Percentiles rank a stretch among this genome's conserved stretches.
These are phyloP conservation scores for Hypocrella siamensis DNA, from an alignment of 2,329 filamentous ascomycete species.

Conservation along the genomic window DNA sequence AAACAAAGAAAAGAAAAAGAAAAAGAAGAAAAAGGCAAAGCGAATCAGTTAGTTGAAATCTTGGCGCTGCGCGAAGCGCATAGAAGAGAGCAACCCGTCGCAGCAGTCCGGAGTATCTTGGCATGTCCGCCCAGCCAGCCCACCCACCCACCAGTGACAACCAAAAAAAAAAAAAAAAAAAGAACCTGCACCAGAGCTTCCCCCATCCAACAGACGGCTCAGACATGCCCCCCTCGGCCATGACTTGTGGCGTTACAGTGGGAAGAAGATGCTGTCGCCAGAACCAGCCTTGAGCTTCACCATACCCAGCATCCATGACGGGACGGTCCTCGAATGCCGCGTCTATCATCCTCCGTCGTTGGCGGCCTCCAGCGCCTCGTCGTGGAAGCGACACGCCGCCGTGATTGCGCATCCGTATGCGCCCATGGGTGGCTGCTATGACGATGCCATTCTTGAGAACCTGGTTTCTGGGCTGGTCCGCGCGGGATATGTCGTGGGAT, in stretches of 20 bases:
- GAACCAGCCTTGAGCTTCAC: slow-evolving; percentile 50
- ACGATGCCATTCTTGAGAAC: slow-evolving; percentile 64
- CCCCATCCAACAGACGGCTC: background rate
- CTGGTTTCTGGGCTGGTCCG: slow-evolving; percentile 49
- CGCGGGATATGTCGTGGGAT: slow-evolving; percentile 60
- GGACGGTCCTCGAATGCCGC: slow-evolving; percentile 60
- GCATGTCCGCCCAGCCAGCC: too few species aligned
- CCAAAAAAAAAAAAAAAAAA: too few species aligned
- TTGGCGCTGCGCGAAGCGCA: too few species aligned
- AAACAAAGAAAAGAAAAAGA: too few species aligned
- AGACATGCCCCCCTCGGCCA: background rate
- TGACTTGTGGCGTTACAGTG: slow-evolving; percentile 1
- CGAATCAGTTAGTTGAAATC: too few species aligned
- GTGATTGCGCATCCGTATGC: slow-evolving; percentile 86
- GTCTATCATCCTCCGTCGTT: slow-evolving; percentile 55
- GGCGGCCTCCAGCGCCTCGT: slow-evolving; percentile 15
- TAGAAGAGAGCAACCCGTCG: too few species aligned
- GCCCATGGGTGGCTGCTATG: slow-evolving; percentile 68
- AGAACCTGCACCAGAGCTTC: too few species aligned
- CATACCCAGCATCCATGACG: slow-evolving; percentile 74
- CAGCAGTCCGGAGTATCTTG: too few species aligned
- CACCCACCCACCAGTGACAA: too few species aligned
- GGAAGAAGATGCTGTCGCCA: slow-evolving; percentile 32
- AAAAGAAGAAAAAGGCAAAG: too few species aligned
- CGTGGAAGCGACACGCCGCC: slow-evolving; percentile 34